Evolutionary conservation across 202 grass and related monocot species (phyloP).

Genomic region (Digitaria exilis): DNA sequence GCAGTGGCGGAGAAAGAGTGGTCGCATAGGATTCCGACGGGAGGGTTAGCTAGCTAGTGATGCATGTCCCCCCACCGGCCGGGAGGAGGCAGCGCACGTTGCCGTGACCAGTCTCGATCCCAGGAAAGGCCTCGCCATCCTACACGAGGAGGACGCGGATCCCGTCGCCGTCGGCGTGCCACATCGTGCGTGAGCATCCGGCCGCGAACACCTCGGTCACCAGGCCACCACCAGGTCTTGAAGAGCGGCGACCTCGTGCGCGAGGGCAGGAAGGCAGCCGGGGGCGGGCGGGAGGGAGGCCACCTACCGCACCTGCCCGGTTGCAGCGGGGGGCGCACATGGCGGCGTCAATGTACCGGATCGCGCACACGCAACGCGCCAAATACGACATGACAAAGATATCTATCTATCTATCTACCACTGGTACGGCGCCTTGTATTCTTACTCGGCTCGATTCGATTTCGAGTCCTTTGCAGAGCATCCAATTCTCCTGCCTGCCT

Average conservation of each 20-base stretch:
- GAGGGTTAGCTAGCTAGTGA: no score
- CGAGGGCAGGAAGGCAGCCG: no score
- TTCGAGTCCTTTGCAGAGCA: no score
- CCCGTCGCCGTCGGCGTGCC: no score
- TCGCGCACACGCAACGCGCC: background rate
- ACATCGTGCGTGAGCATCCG: no score
- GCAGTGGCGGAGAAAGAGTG: background rate
- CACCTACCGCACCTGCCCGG: slow-evolving; percentile 5
- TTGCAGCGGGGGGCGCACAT: background rate
- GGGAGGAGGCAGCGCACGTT: slow-evolving; percentile 62
- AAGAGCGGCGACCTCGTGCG: background rate
- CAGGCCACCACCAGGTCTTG: no score
- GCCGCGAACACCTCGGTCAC: no score
- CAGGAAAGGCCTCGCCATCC: background rate
- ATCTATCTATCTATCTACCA: slow-evolving; percentile 42
- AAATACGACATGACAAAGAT: slow-evolving; percentile 30
- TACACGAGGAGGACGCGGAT: background rate
- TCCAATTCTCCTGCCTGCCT: slow-evolving; percentile 18
- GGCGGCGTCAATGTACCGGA: slow-evolving; percentile 12
- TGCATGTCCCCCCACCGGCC: no score
- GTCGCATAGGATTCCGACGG: slow-evolving; percentile 39
- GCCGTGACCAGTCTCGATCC: background rate
- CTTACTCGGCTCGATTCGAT: no score
- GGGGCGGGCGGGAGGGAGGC: background rate
- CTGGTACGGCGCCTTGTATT: slow-evolving; percentile 1